Base-by-base conservation (phyloP, 371 early-diverging fungal species). In the Syncephalastrum sp. region DNA sequence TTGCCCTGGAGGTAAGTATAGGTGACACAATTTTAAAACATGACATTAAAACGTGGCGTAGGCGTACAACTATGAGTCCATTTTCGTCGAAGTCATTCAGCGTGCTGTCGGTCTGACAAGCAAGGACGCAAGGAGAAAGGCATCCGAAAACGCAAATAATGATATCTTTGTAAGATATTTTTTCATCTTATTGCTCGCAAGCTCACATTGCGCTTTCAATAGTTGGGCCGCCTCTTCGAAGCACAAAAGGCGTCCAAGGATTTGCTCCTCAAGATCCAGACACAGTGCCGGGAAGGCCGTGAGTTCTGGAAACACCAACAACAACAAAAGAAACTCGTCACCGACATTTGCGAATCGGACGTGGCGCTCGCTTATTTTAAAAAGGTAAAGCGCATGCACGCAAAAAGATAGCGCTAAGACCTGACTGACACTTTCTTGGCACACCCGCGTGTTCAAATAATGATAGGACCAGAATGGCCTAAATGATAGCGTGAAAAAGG, bases 71-170 rank as follows among this genome's bases (percentile, higher is more conserved):
- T 79, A 74, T 61, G 70, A 67, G 2, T 53, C 69, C 3, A 60
- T 79, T 1, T 50, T 79, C 12, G 57, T 63, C 10, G 79, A 79
- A 46, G 60, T 69, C 29, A 67, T 79, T 38, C 62, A 63, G 17
- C 67, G 74, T 19, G 29, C 67, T 6, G 43, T 78, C 15, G 73
- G 75, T 8, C 50, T 75, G 48, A 72, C 63, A 12, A 74, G 65
- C 45, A 74, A 74, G 38, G 75, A 77, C 13, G 72, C 74, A 12
- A 74, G 58, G 48, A 61, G 63, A 53, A 79, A 74, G 47, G 74
- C 70, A 8, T 42, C 66, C 3, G 74, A 72, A 21, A 62, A 62
- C 16, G 59, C 64, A 12, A 56, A 61, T 13, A 47, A 56, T 23
- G 65, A 71, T 50, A 53, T 59, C 8, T 42, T 75, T n/a, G 74